Evolutionary conservation across 108 stramenopile genomes (phyloP).

Genomic region (Cyclostephanos invisitatus): DNA sequence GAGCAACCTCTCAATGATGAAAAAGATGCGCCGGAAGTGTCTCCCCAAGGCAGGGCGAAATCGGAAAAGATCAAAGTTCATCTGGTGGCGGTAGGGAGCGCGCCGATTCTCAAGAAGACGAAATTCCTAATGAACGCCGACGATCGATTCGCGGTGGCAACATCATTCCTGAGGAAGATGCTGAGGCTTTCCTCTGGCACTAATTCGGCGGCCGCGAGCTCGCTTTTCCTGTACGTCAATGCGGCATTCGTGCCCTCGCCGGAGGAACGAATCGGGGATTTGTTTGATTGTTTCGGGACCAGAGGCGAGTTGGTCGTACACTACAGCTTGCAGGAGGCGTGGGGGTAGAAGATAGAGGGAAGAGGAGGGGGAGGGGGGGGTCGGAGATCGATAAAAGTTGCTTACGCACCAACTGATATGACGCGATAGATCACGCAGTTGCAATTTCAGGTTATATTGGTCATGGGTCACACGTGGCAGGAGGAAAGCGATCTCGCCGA

Average conservation of each 20-base stretch:
- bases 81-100: constrained; percentile 82
- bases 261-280: constrained; percentile 71
- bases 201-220: constrained; percentile 8
- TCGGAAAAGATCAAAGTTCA: constrained; percentile 83
- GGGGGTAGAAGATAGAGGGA: constrained; percentile 50
- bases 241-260: constrained; percentile 82
- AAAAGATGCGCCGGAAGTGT: constrained; percentile 6
- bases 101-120: constrained; percentile 85
- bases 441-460: constrained; percentile 14
- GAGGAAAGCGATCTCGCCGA: too few species aligned
- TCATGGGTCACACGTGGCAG: background rate
- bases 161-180: constrained; percentile 72
- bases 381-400: background rate
- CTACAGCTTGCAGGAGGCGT: constrained; percentile 90
- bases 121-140: constrained; percentile 76
- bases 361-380: background rate
- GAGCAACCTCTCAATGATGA: background rate
- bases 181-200: constrained; percentile 47
- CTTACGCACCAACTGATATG: background rate
- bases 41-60: background rate
- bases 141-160: constrained; percentile 69
- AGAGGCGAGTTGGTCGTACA: constrained; percentile 84
- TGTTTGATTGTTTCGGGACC: constrained; percentile 75
- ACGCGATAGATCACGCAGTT: background rate
- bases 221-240: constrained; percentile 76